Percentiles rank a stretch among this genome's conserved stretches.
phyloP scores from a whole-genome alignment of 352 stramenopile species.

The Phytopythium vexans region DNA sequence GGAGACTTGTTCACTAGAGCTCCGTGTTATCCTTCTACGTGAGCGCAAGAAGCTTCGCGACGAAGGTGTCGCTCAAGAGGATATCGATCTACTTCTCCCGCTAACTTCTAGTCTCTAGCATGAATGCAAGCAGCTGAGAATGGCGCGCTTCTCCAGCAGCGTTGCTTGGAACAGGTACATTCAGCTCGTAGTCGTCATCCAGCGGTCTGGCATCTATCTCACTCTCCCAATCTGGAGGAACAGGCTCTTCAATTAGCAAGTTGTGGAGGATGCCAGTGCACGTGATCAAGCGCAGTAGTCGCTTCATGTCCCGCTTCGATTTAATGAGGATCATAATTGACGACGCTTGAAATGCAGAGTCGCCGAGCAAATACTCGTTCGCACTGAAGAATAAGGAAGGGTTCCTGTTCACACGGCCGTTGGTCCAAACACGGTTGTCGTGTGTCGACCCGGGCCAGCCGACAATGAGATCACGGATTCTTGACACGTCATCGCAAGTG shows the following conservation, averaged over 20 bases:
- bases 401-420: constrained; percentile 9
- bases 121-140: constrained; percentile 10
- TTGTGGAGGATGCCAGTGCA: constrained; percentile 19
- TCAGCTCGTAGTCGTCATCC: constrained; percentile 16
- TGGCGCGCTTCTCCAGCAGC: constrained; percentile 3
- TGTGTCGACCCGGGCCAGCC: constrained; percentile 18
- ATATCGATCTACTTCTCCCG: constrained; percentile 12
- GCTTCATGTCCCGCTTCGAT: constrained; percentile 17
- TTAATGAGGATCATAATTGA: constrained; percentile 13
- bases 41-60: constrained; percentile 9
- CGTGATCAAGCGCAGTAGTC: constrained; percentile 10
- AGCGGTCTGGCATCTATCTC: constrained; percentile 1
- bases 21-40: constrained; percentile 9
- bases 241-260: constrained; percentile 11
- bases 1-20: constrained; percentile 6
- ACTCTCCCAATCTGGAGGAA: constrained; percentile 7
- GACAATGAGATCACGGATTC: constrained; percentile 15
- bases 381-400: constrained; percentile 6
- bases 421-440: constrained; percentile 23
- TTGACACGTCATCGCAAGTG: constrained; percentile 13
- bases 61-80: constrained; percentile 9
- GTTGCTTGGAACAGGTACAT: constrained; percentile 1
- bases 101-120: constrained; percentile 11
- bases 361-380: constrained; percentile 17
- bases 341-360: constrained; percentile 18